Evolutionary conservation across 441 rosid genomes (phyloP), one percentile per base, ranked within the genome.

Genomic region (Francoa sonchifolia): DNA sequence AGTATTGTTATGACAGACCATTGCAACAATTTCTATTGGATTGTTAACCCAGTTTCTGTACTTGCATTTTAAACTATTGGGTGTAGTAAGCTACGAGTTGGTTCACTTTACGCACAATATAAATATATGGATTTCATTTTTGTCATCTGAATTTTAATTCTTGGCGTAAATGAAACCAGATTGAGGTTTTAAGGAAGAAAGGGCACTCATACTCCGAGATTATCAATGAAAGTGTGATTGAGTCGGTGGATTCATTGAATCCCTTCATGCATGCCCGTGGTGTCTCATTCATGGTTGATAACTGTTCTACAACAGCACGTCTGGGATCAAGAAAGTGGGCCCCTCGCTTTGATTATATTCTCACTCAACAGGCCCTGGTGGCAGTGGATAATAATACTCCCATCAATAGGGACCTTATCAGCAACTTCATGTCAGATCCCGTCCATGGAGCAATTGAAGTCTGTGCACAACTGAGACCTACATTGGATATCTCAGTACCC

Each of bases 251-350:
- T 55, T 87, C 94, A 11, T 46, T 82, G 21, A 87, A 87, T 44
- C 96, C 96, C 0, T 87, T 87, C 43, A 87, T 87, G 96, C 92
- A 77, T 43, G 96, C 96, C 4, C 79, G 94, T 1, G 94, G 94
- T 47, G 92, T 84, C 42, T 84, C 94, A 1, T 89, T 89, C 61
- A 89, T 89, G 97, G 97, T 84, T 4, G 97, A 89, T 54, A 89
- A 89, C 61, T 88, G 97, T 62, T 88, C 97, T 0, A 88, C 95
- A 5, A 88, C 95, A 3, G 97, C 97, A 26, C 68, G 97, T 35
- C 57, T 83, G 30, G 95, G 97, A 25, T 83, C 93, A 2, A 76
- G 97, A 46, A 89, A 88, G 47, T 88, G 94, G 97, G 97, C 97
- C 0, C 94, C 95, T 0, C 66, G 94, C 5, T 82, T 89, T 2